Conservation (phyloP, 768 basidiomycete species). For the Glaciozyma antarctica region DNA sequence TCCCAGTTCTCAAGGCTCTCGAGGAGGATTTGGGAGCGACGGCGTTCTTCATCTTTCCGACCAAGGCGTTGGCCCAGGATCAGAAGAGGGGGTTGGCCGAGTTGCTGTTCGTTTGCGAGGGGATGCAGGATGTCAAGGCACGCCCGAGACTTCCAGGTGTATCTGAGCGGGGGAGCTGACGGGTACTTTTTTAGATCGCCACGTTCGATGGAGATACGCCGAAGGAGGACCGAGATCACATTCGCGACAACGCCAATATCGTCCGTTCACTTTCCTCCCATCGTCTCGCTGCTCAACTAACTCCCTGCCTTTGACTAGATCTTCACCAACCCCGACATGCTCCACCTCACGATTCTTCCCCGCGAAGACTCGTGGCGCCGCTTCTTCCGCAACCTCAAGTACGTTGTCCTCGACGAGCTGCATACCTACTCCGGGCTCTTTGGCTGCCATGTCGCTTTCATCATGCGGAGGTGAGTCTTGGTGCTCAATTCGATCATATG, state of each 20-base stretch:
- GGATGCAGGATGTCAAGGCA: slow-evolving; percentile 56
- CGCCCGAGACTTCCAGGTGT: background rate
- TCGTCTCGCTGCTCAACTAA: no score
- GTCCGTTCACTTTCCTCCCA: slow-evolving; percentile 1
- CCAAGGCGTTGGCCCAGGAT: slow-evolving; percentile 88
- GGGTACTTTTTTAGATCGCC: slow-evolving; percentile 45
- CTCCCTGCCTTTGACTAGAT: slow-evolving; percentile 40
- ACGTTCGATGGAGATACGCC: slow-evolving; percentile 88
- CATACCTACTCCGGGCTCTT: slow-evolving; percentile 76
- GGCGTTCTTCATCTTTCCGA: slow-evolving; percentile 79
- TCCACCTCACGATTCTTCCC: slow-evolving; percentile 75
- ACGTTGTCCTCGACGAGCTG: slow-evolving; percentile 65
- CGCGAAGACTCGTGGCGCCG: slow-evolving; percentile 75
- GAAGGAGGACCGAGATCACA: slow-evolving; percentile 54
- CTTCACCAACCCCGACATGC: slow-evolving; percentile 83
- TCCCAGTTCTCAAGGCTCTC: slow-evolving; percentile 59
- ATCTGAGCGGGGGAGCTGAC: background rate
- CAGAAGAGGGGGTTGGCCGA: slow-evolving; percentile 63
- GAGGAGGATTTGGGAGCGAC: slow-evolving; percentile 55
- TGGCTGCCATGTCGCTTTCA: slow-evolving; percentile 74
- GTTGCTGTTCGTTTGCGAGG: slow-evolving; percentile 52
- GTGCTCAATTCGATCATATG: background rate
- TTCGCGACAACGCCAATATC: slow-evolving; percentile 53
- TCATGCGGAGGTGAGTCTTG: slow-evolving; percentile 69
- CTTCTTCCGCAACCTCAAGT: slow-evolving; percentile 62